phyloP scores from a whole-genome alignment of 371 early-diverging fungal species.

The Mortierella sp. region DNA sequence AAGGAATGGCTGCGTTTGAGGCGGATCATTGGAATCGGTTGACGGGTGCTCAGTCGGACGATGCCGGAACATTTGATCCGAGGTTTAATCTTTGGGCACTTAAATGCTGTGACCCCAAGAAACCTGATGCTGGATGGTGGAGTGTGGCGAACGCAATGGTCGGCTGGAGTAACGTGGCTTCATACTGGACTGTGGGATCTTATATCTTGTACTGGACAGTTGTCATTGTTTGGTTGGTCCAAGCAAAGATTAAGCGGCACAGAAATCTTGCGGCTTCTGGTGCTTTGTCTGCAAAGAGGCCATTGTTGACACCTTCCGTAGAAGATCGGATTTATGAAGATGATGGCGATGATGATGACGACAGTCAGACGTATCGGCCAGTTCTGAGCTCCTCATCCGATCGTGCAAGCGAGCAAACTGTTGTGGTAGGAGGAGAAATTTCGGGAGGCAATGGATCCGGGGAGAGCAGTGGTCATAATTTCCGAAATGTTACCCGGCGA shows the following conservation, averaged over 20 bases:
- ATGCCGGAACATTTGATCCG: constrained; percentile 58
- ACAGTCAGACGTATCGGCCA: too few relatives aligned
- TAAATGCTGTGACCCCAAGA: constrained; percentile 53
- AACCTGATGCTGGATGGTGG: constrained; percentile 70
- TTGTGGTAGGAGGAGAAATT: too few relatives aligned
- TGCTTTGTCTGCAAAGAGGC: too few relatives aligned
- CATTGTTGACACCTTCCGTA: too few relatives aligned
- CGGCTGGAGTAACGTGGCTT: constrained; percentile 73
- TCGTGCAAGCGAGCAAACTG: too few relatives aligned
- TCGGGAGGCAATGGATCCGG: too few relatives aligned
- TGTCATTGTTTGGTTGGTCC: constrained; percentile 54
- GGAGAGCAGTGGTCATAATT: too few relatives aligned
- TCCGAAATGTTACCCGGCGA: too few relatives aligned
- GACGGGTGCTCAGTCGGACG: constrained; percentile 61
- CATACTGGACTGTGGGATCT: constrained; percentile 60
- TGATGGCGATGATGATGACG: too few relatives aligned
- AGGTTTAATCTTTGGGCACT: constrained; percentile 58
- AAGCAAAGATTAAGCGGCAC: constrained; percentile 19
- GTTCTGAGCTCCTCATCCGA: too few relatives aligned
- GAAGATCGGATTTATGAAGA: too few relatives aligned
- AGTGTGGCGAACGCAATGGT: constrained; percentile 77
- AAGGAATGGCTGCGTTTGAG: constrained; percentile 58
- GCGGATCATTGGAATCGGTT: constrained; percentile 45
- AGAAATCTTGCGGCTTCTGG: too few relatives aligned
- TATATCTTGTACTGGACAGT: constrained; percentile 70